Percentiles rank a stretch among this genome's conserved stretches.
Conservation (phyloP, 805 yeast genomes). For the Barnettozyma populi region DNA sequence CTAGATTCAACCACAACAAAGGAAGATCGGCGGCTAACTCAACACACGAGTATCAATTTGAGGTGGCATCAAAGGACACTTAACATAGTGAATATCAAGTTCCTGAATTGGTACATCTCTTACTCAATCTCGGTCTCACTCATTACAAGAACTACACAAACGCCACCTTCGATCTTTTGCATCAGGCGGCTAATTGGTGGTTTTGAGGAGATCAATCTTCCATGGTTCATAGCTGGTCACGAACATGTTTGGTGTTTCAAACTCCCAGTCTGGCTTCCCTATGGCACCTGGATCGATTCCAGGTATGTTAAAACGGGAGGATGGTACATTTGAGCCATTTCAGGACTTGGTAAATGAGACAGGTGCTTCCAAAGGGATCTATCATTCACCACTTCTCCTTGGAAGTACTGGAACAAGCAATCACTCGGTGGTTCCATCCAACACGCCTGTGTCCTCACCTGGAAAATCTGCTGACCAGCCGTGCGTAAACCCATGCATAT, state of each 20-base stretch:
- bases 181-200: background rate
- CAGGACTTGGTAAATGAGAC: background rate
- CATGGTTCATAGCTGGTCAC: background rate
- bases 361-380: background rate
- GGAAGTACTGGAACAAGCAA: background rate
- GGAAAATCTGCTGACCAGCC: background rate
- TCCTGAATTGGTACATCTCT: background rate
- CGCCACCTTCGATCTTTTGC: background rate
- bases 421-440: conserved; percentile 5
- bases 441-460: conserved; percentile 11
- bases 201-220: background rate
- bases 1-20: background rate
- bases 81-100: background rate
- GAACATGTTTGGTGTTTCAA: background rate
- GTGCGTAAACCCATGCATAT: background rate
- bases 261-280: background rate
- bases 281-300: background rate
- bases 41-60: background rate
- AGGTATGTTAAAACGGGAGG: background rate
- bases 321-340: background rate
- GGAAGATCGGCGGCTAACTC: background rate
- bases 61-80: no score
- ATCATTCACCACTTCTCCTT: background rate
- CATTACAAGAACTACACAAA: background rate
- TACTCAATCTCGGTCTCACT: background rate